Evolutionary conservation across 805 yeast species (phyloP).

Genomic region (Candida glaebosa): DNA sequence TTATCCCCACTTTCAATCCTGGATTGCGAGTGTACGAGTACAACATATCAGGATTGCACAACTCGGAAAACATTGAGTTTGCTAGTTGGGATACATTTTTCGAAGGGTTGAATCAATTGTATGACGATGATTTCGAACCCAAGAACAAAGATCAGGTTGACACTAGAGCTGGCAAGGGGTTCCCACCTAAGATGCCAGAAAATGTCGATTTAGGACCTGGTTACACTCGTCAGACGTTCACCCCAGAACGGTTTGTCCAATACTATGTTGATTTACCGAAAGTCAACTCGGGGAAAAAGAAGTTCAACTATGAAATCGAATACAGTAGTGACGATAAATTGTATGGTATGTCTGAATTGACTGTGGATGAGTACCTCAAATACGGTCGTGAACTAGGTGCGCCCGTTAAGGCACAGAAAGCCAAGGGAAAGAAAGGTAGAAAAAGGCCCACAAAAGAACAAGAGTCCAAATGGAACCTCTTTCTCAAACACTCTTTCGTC

Average conservation of each 20-base stretch:
- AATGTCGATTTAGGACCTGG: slow-evolving; percentile 68
- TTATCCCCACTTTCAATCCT: slow-evolving; percentile 83
- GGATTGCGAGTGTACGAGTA: slow-evolving; percentile 86
- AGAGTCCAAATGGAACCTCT: slow-evolving; percentile 47
- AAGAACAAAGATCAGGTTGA: background rate
- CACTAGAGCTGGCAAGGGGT: slow-evolving; percentile 50
- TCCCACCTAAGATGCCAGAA: slow-evolving; percentile 58
- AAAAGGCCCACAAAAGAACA: slow-evolving; percentile 16
- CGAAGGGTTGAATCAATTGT: slow-evolving; percentile 37
- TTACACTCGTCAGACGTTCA: slow-evolving; percentile 62
- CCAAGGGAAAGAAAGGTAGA: slow-evolving; percentile 9
- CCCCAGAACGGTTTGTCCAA: slow-evolving; percentile 72
- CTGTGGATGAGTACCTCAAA: slow-evolving; percentile 61
- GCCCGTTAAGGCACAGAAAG: slow-evolving; percentile 24
- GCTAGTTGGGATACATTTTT: slow-evolving; percentile 63
- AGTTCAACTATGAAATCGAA: slow-evolving; percentile 60
- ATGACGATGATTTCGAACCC: slow-evolving; percentile 13
- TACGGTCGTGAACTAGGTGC: slow-evolving; percentile 53
- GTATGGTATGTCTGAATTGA: slow-evolving; percentile 50
- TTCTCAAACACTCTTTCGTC: slow-evolving; percentile 57
- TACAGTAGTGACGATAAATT: slow-evolving; percentile 63
- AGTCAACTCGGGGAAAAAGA: slow-evolving; percentile 42
- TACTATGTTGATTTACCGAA: slow-evolving; percentile 62
- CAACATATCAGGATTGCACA: slow-evolving; percentile 53
- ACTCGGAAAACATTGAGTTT: slow-evolving; percentile 17